phyloP scores from a whole-genome alignment of 441 rosid species.

The Flueggea neowawraea region DNA sequence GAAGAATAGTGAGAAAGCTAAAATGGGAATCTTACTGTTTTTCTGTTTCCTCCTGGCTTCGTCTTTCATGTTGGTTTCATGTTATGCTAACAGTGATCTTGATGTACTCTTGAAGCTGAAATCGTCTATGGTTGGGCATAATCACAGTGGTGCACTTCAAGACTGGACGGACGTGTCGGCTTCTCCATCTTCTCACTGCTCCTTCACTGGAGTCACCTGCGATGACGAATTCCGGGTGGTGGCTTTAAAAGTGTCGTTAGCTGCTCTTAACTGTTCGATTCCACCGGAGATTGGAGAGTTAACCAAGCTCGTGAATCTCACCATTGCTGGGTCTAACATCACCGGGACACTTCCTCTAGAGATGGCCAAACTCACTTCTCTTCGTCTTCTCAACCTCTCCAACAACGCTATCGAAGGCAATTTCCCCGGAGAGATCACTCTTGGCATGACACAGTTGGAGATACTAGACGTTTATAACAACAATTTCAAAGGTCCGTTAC shows the following conservation, averaged over 20 bases:
- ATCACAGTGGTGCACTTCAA: constrained; percentile 50
- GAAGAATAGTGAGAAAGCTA: too few species aligned
- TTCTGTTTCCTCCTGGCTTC: constrained; percentile 18
- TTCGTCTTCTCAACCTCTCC: constrained; percentile 62
- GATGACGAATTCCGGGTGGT: constrained; percentile 46
- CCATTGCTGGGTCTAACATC: constrained; percentile 44
- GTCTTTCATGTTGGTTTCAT: constrained; percentile 12
- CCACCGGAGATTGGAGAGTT: constrained; percentile 69
- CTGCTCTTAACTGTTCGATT: constrained; percentile 43
- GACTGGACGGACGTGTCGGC: constrained; percentile 50
- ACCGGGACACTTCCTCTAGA: constrained; percentile 54
- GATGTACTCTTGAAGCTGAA: constrained; percentile 62
- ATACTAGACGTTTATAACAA: constrained; percentile 70
- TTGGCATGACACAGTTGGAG: constrained; percentile 52
- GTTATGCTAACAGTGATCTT: constrained; percentile 40
- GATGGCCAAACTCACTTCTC: constrained; percentile 48
- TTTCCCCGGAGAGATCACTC: constrained; percentile 56
- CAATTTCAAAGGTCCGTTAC: constrained; percentile 56
- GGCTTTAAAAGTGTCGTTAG: constrained; percentile 49
- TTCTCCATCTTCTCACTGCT: constrained; percentile 60
- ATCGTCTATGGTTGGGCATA: constrained; percentile 29
- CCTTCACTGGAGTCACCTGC: constrained; percentile 73
- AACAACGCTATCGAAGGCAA: constrained; percentile 41
- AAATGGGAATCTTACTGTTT: constrained; percentile 3
- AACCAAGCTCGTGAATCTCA: constrained; percentile 53